Evolutionary conservation across 139 green algal species (phyloP).

Genomic region (Tetradesmus obliquus): DNA sequence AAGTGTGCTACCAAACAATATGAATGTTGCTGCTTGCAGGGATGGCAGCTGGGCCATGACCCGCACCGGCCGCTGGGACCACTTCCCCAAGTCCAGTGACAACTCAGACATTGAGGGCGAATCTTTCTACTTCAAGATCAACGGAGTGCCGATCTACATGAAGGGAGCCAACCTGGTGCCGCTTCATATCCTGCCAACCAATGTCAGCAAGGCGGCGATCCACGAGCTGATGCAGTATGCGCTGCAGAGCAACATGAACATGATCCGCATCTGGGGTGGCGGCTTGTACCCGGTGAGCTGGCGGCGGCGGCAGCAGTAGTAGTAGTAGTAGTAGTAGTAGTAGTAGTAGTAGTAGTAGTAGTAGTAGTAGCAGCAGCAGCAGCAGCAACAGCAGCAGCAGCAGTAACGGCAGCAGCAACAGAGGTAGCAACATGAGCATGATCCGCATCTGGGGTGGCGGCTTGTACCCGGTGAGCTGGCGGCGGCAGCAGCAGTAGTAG

Average conservation of each 20-base stretch:
- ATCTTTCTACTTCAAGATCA: slow-evolving; percentile 56
- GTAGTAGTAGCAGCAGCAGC: too few relatives aligned
- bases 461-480: slow-evolving; percentile 31
- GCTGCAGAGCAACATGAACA: slow-evolving; percentile 54
- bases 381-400: not conserved
- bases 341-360: too few relatives aligned
- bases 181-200: slow-evolving; percentile 21
- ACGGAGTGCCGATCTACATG: slow-evolving; percentile 69
- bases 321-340: not conserved
- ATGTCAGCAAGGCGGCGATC: slow-evolving; percentile 15
- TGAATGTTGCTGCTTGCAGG: not conserved
- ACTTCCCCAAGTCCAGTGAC: not conserved
- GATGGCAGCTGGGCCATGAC: slow-evolving; percentile 31
- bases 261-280: slow-evolving; percentile 61
- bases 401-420: not conserved
- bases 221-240: slow-evolving; percentile 15
- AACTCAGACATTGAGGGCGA: slow-evolving; percentile 8
- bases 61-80: not conserved
- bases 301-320: not conserved
- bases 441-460: slow-evolving; percentile 56
- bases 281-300: slow-evolving; percentile 42
- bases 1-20: too few relatives aligned
- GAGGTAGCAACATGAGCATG: slow-evolving; percentile 48
- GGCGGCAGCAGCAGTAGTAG: not conserved
- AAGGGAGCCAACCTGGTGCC: slow-evolving; percentile 54